Percentiles rank a stretch among this genome's conserved stretches.
Evolutionary conservation across 306 rosid species (phyloP).

Genomic region (Castanospermum australe): DNA sequence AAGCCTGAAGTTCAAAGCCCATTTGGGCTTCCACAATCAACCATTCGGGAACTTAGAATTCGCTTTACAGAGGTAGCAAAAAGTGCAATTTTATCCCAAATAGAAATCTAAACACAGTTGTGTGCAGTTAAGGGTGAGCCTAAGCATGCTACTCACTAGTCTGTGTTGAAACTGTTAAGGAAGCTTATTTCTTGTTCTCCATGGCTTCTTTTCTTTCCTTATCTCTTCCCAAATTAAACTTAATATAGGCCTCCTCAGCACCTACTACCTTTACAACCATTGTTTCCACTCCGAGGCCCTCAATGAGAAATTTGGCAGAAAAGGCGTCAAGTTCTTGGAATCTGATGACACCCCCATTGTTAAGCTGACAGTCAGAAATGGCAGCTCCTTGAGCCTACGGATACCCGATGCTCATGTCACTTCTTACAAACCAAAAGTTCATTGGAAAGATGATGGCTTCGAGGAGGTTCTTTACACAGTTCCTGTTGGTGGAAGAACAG

Average conservation of each 20-base stretch:
- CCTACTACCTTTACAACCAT: constrained; percentile 29
- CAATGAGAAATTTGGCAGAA: constrained; percentile 65
- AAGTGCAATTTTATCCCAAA: constrained; percentile 6
- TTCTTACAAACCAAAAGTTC: constrained; percentile 87
- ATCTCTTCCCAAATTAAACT: constrained; percentile 64
- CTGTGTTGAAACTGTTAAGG: constrained; percentile 55
- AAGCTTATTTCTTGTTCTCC: constrained; percentile 28
- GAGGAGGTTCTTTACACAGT: constrained; percentile 81
- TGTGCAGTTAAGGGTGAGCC: constrained; percentile 43
- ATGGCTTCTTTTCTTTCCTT: constrained; percentile 93
- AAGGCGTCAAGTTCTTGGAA: constrained; percentile 80
- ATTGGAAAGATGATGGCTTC: constrained; percentile 87
- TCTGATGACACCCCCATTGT: constrained; percentile 52
- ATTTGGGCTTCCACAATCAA: constrained; percentile 16
- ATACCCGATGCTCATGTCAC: constrained; percentile 87
- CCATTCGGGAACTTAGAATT: neutral
- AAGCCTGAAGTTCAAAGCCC: neutral
- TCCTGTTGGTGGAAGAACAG: constrained; percentile 37
- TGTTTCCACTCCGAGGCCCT: constrained; percentile 55
- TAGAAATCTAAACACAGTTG: constrained; percentile 32
- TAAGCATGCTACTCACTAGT: constrained; percentile 32
- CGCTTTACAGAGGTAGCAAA: neutral
- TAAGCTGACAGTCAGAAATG: constrained; percentile 80
- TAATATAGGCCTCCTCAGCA: constrained; percentile 51
- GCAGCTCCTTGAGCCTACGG: constrained; percentile 81